Evolutionary conservation across 1,284 basidiomycete species (phyloP).

Genomic region (Sporisorium reilianum): DNA sequence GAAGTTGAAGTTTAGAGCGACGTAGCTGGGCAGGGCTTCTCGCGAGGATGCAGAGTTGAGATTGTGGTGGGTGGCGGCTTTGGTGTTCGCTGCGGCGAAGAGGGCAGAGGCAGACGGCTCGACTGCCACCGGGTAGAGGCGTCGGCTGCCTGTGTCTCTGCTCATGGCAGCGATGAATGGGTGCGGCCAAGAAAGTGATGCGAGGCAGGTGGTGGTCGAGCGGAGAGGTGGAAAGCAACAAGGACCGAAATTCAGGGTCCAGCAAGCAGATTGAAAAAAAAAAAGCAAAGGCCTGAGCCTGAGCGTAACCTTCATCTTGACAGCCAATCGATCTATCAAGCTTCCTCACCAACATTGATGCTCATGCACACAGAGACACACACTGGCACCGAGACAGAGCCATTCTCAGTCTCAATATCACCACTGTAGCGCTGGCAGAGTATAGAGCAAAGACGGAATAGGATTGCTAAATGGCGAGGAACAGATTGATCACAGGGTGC

Average conservation of each 20-base stretch:
- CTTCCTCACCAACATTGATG: background rate
- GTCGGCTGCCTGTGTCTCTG: slow-evolving; percentile 6
- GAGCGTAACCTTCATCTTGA: slow-evolving; percentile 9
- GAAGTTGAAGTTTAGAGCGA: slow-evolving; percentile 49
- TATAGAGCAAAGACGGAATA: background rate
- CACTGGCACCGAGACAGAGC: background rate
- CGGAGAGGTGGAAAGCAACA: background rate
- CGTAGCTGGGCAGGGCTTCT: slow-evolving; percentile 21
- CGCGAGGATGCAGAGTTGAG: background rate
- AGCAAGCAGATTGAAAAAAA: background rate
- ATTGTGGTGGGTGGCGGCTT: background rate
- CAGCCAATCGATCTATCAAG: background rate
- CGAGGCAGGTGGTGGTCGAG: slow-evolving; percentile 1
- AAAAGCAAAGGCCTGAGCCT: slow-evolving; percentile 2
- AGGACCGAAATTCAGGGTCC: slow-evolving; percentile 25
- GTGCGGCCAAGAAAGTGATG: background rate
- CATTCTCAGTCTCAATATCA: background rate
- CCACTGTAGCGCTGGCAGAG: no score
- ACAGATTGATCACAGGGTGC: background rate
- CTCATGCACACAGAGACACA: background rate
- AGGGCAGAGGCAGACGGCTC: slow-evolving; percentile 27
- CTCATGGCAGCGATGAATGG: slow-evolving; percentile 8
- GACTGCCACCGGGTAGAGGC: slow-evolving; percentile 25
- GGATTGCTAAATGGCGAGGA: background rate
- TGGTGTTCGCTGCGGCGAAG: slow-evolving; percentile 6